phyloP scores from a whole-genome alignment of 768 basidiomycete species.

The Harrya chromipes region DNA sequence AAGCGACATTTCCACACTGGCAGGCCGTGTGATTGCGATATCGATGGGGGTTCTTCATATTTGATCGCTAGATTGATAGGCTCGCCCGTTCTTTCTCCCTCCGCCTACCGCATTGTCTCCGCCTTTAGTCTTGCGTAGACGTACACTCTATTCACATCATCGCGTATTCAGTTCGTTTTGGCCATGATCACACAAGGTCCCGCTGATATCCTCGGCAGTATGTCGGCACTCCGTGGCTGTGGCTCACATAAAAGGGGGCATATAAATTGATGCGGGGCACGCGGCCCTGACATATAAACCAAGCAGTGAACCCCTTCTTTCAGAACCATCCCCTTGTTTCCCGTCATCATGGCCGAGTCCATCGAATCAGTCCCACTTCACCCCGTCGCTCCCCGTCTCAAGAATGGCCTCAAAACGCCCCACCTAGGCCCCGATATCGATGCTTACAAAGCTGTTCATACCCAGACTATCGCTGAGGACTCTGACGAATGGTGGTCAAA shows the following conservation, averaged over 20 bases:
- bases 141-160: background rate
- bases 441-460: slow-evolving; percentile 69
- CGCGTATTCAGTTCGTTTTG: background rate
- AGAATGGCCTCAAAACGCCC: slow-evolving; percentile 58
- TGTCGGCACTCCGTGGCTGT: slow-evolving; percentile 14
- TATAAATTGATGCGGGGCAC: background rate
- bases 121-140: background rate
- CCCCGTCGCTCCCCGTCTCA: slow-evolving; percentile 76
- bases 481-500: slow-evolving; percentile 89
- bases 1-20: no score
- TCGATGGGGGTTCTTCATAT: no score
- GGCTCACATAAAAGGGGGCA: slow-evolving; percentile 14
- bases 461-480: slow-evolving; percentile 67
- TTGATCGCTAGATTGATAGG: background rate
- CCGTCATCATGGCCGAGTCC: slow-evolving; percentile 40
- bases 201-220: background rate
- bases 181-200: background rate
- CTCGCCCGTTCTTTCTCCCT: slow-evolving; percentile 26
- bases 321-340: slow-evolving; percentile 1
- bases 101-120: slow-evolving; percentile 24
- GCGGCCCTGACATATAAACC: slow-evolving; percentile 16
- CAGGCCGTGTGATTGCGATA: no score
- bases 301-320: background rate
- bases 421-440: slow-evolving; percentile 78
- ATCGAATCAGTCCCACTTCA: slow-evolving; percentile 42